A percentile compares a stretch with the other conserved stretches of the same genome.
These are phyloP conservation scores for Pestalotiopsis sp. DNA, from an alignment of 2,329 filamentous ascomycete species.

Conservation along the genomic window DNA sequence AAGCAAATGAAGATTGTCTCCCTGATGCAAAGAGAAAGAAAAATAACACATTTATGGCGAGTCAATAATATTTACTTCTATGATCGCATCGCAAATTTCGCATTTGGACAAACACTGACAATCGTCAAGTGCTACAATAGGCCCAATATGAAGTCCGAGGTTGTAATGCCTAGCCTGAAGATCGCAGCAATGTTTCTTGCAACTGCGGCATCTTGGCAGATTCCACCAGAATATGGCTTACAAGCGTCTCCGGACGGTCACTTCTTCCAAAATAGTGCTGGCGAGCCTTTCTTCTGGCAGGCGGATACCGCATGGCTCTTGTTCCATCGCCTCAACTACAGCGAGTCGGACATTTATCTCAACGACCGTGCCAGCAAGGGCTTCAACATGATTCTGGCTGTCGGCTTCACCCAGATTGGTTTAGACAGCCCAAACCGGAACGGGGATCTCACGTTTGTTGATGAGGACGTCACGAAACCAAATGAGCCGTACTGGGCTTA, in stretches of 20 bases:
- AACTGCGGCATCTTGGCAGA: background rate
- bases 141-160: background rate
- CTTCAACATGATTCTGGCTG: conserved; percentile 4
- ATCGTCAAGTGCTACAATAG: too few relatives aligned
- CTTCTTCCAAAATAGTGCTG: conserved; percentile 12
- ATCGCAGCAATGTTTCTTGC: background rate
- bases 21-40: too few relatives aligned
- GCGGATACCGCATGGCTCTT: conserved; percentile 16
- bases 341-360: conserved; percentile 4
- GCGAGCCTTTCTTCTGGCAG: conserved; percentile 17
- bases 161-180: background rate
- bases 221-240: conserved; percentile 3
- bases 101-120: too few relatives aligned
- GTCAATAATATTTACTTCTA: too few relatives aligned
- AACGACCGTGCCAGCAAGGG: conserved; percentile 8
- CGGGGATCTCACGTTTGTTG: conserved; percentile 7
- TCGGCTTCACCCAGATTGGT: conserved; percentile 10
- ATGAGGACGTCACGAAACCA: conserved; percentile 9
- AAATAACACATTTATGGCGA: too few relatives aligned
- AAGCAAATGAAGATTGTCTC: too few relatives aligned
- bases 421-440: conserved; percentile 9
- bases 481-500: conserved; percentile 7
- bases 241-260: conserved; percentile 19
- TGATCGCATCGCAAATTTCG: too few relatives aligned
- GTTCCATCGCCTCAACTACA: conserved; percentile 10